Base-by-base conservation (phyloP, 441 rosid genomes). In the Eutrema salsugineum region DNA sequence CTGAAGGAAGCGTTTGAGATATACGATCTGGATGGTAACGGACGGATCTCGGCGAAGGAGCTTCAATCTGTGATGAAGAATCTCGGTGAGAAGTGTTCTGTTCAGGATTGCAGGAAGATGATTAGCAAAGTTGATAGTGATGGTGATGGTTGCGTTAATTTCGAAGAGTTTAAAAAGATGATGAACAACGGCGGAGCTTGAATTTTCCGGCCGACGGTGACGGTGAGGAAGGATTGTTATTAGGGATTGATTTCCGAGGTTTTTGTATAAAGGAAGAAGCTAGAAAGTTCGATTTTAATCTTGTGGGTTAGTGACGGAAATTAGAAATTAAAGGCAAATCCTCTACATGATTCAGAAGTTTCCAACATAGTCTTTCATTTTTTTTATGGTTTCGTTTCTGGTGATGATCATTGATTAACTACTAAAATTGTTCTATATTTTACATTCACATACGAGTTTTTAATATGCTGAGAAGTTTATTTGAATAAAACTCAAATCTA, bases 91-190 rank as follows among this genome's bases (percentile, higher is more conserved):
- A 91, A 87, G 79, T 80, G 88, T 53, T 73, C 85, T 15, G 1
- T 88, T 38, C 63, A 64, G n/a, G 99, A 94, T n/a, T 94, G 97
- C 43, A 64, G 11, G 40, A 87, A 73, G 79, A 94, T 91, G 91
- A 91, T 91, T 47, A 82, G 87, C 38, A 83, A 86, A 56, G 96
- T 91, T 2, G 99, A 94, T 63, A 67, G 71, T 57, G 97, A 94
- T 66, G 99, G 97, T 46, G 99, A 91, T 15, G 97, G 97, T 38
- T 80, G 72, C 39, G 94, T 94, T 38, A 86, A 91, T 50, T 94
- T 91, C 57, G 91, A 89, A 65, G 97, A 93, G 85, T 93, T 91
- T 28, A 91, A 88, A 88, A 81, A 73, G 88, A 91, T 93, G 98
- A 93, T 93, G 98, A 53, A 68, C 11, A 80, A 80, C 14, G 80